These are phyloP conservation scores for Chimonanthus praecox DNA, from an alignment of 164 flowering plant species.

Conservation along the genomic window DNA sequence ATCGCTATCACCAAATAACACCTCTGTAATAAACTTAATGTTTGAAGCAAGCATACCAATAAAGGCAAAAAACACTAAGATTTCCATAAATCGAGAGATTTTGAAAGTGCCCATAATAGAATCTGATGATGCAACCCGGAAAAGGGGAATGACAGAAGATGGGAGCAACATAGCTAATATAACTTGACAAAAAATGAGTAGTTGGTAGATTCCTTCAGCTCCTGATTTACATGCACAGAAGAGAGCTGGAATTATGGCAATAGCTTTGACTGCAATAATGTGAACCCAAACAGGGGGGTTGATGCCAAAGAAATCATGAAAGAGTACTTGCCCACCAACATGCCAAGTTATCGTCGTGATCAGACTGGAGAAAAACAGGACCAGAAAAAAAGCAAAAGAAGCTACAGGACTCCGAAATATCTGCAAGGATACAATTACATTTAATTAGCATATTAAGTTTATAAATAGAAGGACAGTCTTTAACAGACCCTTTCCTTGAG, in stretches of 20 bases:
- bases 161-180: constrained; percentile 80
- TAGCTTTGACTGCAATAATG: constrained; percentile 50
- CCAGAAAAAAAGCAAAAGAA: constrained; percentile 43
- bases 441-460: not conserved
- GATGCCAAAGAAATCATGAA: constrained; percentile 47
- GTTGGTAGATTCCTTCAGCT: constrained; percentile 81
- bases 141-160: constrained; percentile 86
- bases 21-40: constrained; percentile 62
- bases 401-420: constrained; percentile 58
- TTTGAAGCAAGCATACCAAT: constrained; percentile 70
- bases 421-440: constrained; percentile 34
- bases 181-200: constrained; percentile 80
- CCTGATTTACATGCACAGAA: constrained; percentile 69
- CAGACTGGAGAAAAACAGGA: constrained; percentile 57
- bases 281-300: constrained; percentile 81
- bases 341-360: constrained; percentile 60
- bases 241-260: constrained; percentile 61
- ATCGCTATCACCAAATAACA: constrained; percentile 83
- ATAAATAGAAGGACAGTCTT: not conserved
- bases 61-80: constrained; percentile 45
- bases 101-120: constrained; percentile 67
- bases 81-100: constrained; percentile 63
- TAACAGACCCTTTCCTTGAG: not conserved
- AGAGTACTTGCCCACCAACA: constrained; percentile 45
- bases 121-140: constrained; percentile 81